Evolutionary conservation across 2,329 filamentous ascomycete genomes (phyloP).

Genomic region (Trichoderma arundinaceum): DNA sequence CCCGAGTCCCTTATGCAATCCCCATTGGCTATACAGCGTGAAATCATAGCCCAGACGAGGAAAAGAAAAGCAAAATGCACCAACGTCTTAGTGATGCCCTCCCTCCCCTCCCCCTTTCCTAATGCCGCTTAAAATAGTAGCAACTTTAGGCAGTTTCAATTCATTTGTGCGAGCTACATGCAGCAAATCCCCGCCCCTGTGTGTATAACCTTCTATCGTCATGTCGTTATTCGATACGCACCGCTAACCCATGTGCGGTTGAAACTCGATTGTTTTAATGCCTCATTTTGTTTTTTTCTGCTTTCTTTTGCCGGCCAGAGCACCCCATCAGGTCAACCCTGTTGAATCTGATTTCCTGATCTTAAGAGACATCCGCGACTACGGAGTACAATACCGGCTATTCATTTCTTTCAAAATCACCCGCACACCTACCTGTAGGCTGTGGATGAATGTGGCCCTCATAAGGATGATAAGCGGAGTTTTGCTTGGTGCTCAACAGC

Average conservation of each 20-base stretch:
- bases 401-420: background rate
- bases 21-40: background rate
- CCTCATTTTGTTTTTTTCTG: background rate
- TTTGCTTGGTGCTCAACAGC: background rate
- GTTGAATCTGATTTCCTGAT: background rate
- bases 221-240: conserved; percentile 20
- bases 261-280: background rate
- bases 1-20: background rate
- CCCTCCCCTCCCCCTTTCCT: background rate
- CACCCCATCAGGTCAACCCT: background rate
- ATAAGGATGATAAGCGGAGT: background rate
- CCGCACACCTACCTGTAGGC: background rate
- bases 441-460: background rate
- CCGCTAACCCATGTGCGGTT: conserved; percentile 4
- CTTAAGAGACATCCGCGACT: background rate
- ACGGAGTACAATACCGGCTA: background rate
- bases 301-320: background rate
- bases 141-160: conserved; percentile 3
- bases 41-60: background rate
- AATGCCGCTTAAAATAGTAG: background rate
- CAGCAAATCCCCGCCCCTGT: conserved; percentile 7
- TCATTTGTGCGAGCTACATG: conserved; percentile 21
- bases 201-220: conserved; percentile 28
- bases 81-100: background rate
- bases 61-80: background rate